Conservation (phyloP, 352 stramenopile genomes). For the Globisporangium radiosum region DNA sequence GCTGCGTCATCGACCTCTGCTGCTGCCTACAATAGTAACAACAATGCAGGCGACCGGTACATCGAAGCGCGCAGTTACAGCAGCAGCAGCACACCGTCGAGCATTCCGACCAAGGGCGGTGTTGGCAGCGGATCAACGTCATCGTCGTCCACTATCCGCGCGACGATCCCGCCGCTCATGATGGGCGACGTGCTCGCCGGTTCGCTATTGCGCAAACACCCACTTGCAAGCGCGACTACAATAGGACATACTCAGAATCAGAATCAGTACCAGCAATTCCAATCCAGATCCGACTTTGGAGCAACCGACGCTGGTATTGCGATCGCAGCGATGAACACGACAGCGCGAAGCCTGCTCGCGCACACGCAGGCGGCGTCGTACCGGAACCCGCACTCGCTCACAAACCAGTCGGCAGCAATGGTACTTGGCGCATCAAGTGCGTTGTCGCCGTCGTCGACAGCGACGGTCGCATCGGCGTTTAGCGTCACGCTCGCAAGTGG, state of each 20-base stretch:
- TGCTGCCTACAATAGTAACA: not conserved
- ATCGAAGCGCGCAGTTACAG: slow-evolving; percentile 15
- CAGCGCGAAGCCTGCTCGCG: slow-evolving; percentile 30
- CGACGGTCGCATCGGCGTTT: slow-evolving; percentile 48
- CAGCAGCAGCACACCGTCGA: slow-evolving; percentile 11
- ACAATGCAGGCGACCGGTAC: slow-evolving; percentile 16
- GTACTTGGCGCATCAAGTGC: slow-evolving; percentile 6
- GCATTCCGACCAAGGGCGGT: slow-evolving; percentile 29
- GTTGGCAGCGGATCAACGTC: not conserved
- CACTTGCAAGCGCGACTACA: slow-evolving; percentile 6
- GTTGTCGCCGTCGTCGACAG: slow-evolving; percentile 19
- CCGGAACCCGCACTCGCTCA: slow-evolving; percentile 12
- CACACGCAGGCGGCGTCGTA: slow-evolving; percentile 14
- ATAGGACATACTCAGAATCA: slow-evolving; percentile 3
- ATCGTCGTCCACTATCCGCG: not conserved
- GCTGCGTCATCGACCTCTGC: slow-evolving; percentile 6
- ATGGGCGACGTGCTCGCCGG: slow-evolving; percentile 34
- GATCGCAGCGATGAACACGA: slow-evolving; percentile 41
- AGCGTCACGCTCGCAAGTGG: slow-evolving; percentile 17
- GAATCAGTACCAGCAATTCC: slow-evolving; percentile 6
- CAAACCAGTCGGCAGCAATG: slow-evolving; percentile 21
- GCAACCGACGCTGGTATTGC: slow-evolving; percentile 30
- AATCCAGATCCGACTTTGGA: slow-evolving; percentile 29
- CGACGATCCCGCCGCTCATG: slow-evolving; percentile 20
- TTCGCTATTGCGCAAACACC: slow-evolving; percentile 38